Percentiles rank a stretch among this genome's conserved stretches.
Evolutionary conservation across 495 filamentous ascomycete species (phyloP).

Genomic region (Rostrohypoxylon terebratum): DNA sequence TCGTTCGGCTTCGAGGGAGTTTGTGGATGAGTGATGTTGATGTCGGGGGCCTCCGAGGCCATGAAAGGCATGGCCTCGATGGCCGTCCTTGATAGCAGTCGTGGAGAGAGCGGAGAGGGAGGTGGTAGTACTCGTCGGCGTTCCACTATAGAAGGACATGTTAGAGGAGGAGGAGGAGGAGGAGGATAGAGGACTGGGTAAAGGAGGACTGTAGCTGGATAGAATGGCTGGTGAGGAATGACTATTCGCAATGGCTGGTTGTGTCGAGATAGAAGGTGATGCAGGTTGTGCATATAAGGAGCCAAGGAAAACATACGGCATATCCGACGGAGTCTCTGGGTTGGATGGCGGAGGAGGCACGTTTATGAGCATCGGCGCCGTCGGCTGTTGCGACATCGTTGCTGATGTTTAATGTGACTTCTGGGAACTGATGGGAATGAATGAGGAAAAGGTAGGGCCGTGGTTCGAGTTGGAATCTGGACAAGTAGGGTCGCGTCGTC

Average conservation of each 20-base stretch:
- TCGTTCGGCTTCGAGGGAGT: conserved; percentile 86
- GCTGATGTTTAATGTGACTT: conserved; percentile 3
- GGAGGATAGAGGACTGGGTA: background rate
- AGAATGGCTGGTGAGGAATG: background rate
- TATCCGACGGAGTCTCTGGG: conserved; percentile 88
- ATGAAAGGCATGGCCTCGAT: conserved; percentile 75
- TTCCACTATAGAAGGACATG: conserved; percentile 69
- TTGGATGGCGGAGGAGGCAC: conserved; percentile 85
- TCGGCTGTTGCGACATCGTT: conserved; percentile 55
- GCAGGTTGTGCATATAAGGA: background rate
- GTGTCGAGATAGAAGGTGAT: background rate
- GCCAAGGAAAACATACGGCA: conserved; percentile 76
- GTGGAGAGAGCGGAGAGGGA: conserved; percentile 88
- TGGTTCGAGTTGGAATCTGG: background rate
- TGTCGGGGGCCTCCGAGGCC: conserved; percentile 63
- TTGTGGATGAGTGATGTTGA: conserved; percentile 70
- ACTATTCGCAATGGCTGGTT: background rate
- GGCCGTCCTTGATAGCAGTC: conserved; percentile 93
- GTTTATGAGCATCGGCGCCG: conserved; percentile 79
- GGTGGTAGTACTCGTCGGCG: conserved; percentile 88
- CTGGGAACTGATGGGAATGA: background rate
- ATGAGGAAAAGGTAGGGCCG: background rate
- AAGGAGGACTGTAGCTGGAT: background rate
- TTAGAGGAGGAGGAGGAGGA: background rate
- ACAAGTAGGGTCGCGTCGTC: conserved; percentile 14